A percentile compares a stretch with the other conserved stretches of the same genome.
phyloP scores from a whole-genome alignment of 2,329 filamentous ascomycete genomes.

The Paraconiothyrium sp. region DNA sequence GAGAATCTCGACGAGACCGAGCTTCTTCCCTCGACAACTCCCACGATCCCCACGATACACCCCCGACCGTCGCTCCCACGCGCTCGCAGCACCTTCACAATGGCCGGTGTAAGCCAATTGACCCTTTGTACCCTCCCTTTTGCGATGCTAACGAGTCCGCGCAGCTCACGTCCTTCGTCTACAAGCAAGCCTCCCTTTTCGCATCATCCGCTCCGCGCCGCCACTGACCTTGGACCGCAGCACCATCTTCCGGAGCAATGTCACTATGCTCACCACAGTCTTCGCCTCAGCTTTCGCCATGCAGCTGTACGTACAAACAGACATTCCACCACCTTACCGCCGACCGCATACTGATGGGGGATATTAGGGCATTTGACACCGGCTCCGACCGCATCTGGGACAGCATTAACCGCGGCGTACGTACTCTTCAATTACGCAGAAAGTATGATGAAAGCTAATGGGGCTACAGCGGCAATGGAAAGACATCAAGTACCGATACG shows the following conservation, averaged over 20 bases:
- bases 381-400: constrained; percentile 90
- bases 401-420: constrained; percentile 84
- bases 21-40: constrained; percentile 34
- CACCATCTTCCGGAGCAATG: constrained; percentile 85
- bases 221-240: constrained; percentile 62
- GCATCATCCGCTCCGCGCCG: constrained; percentile 23
- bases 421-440: constrained; percentile 19
- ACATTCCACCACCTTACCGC: constrained; percentile 4
- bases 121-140: not conserved
- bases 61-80: constrained; percentile 32
- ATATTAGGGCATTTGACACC: constrained; percentile 79
- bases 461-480: constrained; percentile 92
- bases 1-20: constrained; percentile 32
- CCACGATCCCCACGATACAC: constrained; percentile 35
- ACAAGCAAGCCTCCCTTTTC: constrained; percentile 56
- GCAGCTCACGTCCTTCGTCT: constrained; percentile 64
- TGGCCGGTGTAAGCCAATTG: constrained; percentile 66
- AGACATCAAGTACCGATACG: constrained; percentile 93
- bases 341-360: constrained; percentile 32
- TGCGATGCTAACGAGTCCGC: constrained; percentile 37
- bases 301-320: constrained; percentile 77
- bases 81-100: constrained; percentile 55
- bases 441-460: constrained; percentile 29
- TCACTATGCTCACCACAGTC: constrained; percentile 84
- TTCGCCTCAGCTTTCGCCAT: constrained; percentile 90